These are phyloP conservation scores for Oryza officinalis DNA, from an alignment of 176 grass and related monocot genomes.

Conservation along the genomic window DNA sequence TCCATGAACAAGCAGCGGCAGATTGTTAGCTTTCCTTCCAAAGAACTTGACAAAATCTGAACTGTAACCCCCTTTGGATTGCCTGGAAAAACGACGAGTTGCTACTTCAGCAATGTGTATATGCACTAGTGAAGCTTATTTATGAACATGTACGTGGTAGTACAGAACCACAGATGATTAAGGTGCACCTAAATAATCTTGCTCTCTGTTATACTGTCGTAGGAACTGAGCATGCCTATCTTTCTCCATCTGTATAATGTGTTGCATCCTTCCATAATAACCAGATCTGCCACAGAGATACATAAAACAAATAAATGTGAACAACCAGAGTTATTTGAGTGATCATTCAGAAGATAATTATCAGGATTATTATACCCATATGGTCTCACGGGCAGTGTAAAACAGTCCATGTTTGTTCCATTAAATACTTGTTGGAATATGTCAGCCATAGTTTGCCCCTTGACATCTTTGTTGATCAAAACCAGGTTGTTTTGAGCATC, in stretches of 20 bases:
- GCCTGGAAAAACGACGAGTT: slow-evolving; percentile 48
- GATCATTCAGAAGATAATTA: not conserved
- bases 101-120: not conserved
- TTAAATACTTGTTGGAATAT: slow-evolving; percentile 82
- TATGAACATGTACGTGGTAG: slow-evolving; percentile 19
- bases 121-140: not conserved
- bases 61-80: slow-evolving; percentile 58
- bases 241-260: slow-evolving; percentile 86
- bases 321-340: slow-evolving; percentile 27
- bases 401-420: slow-evolving; percentile 35
- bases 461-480: slow-evolving; percentile 54
- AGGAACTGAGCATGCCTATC: slow-evolving; percentile 62
- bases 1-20: slow-evolving; percentile 76
- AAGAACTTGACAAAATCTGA: slow-evolving; percentile 76
- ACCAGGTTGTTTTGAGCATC: slow-evolving; percentile 47
- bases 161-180: slow-evolving; percentile 13
- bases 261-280: slow-evolving; percentile 73
- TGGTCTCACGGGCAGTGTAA: slow-evolving; percentile 40
- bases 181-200: slow-evolving; percentile 44
- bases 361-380: slow-evolving; percentile 49
- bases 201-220: slow-evolving; percentile 50
- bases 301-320: slow-evolving; percentile 24
- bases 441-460: slow-evolving; percentile 75
- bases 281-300: slow-evolving; percentile 49
- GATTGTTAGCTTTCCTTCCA: slow-evolving; percentile 86